Percentiles rank a stretch among this genome's conserved stretches.
phyloP scores from a whole-genome alignment of 257 asterid species.

The Gentiana macrophylla region DNA sequence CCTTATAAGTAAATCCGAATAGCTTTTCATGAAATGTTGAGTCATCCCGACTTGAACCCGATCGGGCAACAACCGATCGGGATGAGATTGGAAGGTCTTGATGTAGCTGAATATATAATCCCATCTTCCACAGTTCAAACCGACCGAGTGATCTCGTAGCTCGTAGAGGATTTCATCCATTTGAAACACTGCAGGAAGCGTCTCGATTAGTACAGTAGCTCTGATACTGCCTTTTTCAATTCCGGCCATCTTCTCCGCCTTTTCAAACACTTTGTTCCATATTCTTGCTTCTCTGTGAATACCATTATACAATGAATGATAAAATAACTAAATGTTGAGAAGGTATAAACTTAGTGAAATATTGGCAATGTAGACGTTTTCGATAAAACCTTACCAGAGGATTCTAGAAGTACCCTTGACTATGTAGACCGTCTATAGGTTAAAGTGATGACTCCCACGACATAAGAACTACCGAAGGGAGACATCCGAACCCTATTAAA shows the following conservation, averaged over 20 bases:
- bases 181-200: conserved; percentile 94
- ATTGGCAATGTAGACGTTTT: too few relatives aligned
- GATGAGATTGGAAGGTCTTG: conserved; percentile 84
- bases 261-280: conserved; percentile 74
- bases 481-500: too few relatives aligned
- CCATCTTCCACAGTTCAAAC: conserved; percentile 95
- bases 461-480: too few relatives aligned
- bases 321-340: too few relatives aligned
- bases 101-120: conserved; percentile 94
- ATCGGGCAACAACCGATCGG: conserved; percentile 82
- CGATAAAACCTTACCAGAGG: too few relatives aligned
- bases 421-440: too few relatives aligned
- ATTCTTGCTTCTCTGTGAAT: conserved; percentile 76
- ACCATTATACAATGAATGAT: not conserved
- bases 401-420: too few relatives aligned
- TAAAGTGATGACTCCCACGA: too few relatives aligned
- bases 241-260: conserved; percentile 66
- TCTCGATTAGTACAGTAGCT: conserved; percentile 87
- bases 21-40: conserved; percentile 87
- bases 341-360: too few relatives aligned
- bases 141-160: conserved; percentile 70
- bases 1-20: conserved; percentile 73
- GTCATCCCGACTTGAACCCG: conserved; percentile 83
- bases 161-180: conserved; percentile 89
- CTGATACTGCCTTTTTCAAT: conserved; percentile 81